Base-by-base conservation (phyloP, 306 rosid species). In the Gastrolobium bilobum region DNA sequence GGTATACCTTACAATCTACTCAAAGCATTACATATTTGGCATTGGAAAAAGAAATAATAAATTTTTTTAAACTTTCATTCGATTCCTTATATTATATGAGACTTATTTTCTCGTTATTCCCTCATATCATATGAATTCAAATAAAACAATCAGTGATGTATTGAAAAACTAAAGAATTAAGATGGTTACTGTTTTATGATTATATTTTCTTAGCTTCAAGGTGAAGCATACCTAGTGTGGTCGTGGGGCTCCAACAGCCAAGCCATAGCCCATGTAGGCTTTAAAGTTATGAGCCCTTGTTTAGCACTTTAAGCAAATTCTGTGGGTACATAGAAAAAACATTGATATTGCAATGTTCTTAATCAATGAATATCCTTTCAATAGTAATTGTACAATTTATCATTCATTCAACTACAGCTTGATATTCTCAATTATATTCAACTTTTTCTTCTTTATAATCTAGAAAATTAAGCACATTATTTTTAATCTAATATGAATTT, bases 201-300 rank as follows among this genome's bases (percentile, higher is more conserved):
- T 84, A 66, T 81, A 54, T 84, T 77, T 77, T 71, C 83, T 64
- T 81, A 40, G 70, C 90, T 87, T 87, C 80, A 81, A 87, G 88
- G 80, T 54, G 84, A 78, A 73, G 86, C 88, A 81, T 81, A 43
- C 70, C 81, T 58, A 42, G 31, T 56, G 59, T 72, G 48, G 33
- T 80, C 54, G 82, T 81, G 79, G 87, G 87, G 82, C 59, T 71
- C 79, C 51, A 67, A 67, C 8, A 34, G 39, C 61, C 40, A 42
- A 80, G 68, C 43, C 63, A 46, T 33, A 43, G 71, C 34, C 48
- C 43, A 31, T 20, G 26, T n/a, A 33, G 74, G 50, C 78, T 73
- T 26, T 39, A 68, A 71, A 64, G 20, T 48, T 30, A 5, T 13
- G 20, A 60, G 33, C 61, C 76, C 37, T 7, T 4, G 35, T 50